Base-by-base conservation (phyloP, 2,329 filamentous ascomycete genomes). In the Fonsecaea monophora region DNA sequence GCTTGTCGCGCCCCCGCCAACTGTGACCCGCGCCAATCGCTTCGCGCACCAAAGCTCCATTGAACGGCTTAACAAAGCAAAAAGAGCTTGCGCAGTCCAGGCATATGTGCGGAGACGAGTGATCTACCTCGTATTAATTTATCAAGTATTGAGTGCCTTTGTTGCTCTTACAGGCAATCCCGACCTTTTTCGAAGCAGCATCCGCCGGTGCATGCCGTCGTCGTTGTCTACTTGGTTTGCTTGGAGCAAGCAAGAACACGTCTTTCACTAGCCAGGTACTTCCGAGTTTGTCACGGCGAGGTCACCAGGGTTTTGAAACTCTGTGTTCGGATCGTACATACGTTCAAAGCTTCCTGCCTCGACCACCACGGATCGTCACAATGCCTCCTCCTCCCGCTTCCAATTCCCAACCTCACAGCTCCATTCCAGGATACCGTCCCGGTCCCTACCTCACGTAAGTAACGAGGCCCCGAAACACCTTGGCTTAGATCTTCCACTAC, bases 361-460 rank as follows among this genome's bases (percentile, higher is more conserved):
- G 12, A 25, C 25, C 25, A 25, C 25, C 25, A 25, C 25, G 25
- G 25, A 2, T 25, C 25, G 25, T 45, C 38, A 42, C 53, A 50
- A 68, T 68, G 67, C 54, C 67, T 53, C 56, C 40, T 5, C 50
- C 56, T 2, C 54, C 34, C 15, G 10, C 45, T 12, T 37, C 64
- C 48, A 62, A 63, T 13, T 35, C 65, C n/a, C 62, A 65, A 0
- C 63, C 63, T 7, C 62, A 64, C 40, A 70, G 68, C 65, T 70
- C 68, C 18, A 70, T 70, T 59, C 68, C 68, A 13, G 68, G 68
- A 21, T 70, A 70, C 45, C 68, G 68, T 10, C 68, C 68, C 2
- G 45, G 53, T 3, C 68, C 68, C 13, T 64, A 64, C 42, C 57
- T 70, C 13, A 66, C 50, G 68, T 70, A 42, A 6, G 65, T 68